Evolutionary conservation across 208 protist species (phyloP).

Genomic region (Kentomonas sorsogonicus): DNA sequence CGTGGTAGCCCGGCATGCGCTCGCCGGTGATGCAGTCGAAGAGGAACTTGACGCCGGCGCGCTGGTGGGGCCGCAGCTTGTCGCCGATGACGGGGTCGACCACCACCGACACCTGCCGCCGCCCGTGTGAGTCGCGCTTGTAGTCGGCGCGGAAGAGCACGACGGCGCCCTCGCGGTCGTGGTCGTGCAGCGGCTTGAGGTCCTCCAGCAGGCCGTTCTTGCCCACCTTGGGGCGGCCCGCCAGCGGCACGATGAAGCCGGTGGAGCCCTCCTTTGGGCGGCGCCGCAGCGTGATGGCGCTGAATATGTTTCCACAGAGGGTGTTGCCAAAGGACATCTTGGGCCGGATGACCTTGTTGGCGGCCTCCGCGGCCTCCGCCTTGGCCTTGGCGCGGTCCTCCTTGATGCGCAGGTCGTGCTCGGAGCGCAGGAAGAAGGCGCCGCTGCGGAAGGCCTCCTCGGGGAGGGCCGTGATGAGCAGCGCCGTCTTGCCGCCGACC

Average conservation of each 20-base stretch:
- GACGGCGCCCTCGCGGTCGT: slow-evolving; percentile 66
- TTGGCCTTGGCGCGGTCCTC: slow-evolving; percentile 78
- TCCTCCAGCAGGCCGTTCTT: slow-evolving; percentile 57
- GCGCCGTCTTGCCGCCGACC: slow-evolving; percentile 64
- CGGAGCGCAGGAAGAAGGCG: slow-evolving; percentile 83
- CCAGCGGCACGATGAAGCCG: slow-evolving; percentile 73
- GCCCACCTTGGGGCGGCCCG: slow-evolving; percentile 64
- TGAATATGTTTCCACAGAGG: too few species aligned
- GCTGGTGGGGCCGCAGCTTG: slow-evolving; percentile 88
- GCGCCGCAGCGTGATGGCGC: slow-evolving; percentile 51
- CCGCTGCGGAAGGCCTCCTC: slow-evolving; percentile 85
- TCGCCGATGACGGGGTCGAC: slow-evolving; percentile 89
- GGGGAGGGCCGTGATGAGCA: slow-evolving; percentile 71
- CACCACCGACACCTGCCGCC: slow-evolving; percentile 83
- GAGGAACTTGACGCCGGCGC: slow-evolving; percentile 87
- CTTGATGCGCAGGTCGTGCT: slow-evolving; percentile 75
- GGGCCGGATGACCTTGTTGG: slow-evolving; percentile 35
- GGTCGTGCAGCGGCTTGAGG: slow-evolving; percentile 72
- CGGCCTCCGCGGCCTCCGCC: slow-evolving; percentile 44
- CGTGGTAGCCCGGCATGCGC: slow-evolving; percentile 85
- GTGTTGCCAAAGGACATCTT: slow-evolving; percentile 67
- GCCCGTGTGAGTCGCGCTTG: slow-evolving; percentile 77
- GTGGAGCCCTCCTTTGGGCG: slow-evolving; percentile 63
- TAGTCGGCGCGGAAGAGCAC: slow-evolving; percentile 89
- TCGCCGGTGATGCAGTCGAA: slow-evolving; percentile 90